These are phyloP conservation scores for Starmerella davenportii DNA, from an alignment of 805 yeast species.

Conservation along the genomic window DNA sequence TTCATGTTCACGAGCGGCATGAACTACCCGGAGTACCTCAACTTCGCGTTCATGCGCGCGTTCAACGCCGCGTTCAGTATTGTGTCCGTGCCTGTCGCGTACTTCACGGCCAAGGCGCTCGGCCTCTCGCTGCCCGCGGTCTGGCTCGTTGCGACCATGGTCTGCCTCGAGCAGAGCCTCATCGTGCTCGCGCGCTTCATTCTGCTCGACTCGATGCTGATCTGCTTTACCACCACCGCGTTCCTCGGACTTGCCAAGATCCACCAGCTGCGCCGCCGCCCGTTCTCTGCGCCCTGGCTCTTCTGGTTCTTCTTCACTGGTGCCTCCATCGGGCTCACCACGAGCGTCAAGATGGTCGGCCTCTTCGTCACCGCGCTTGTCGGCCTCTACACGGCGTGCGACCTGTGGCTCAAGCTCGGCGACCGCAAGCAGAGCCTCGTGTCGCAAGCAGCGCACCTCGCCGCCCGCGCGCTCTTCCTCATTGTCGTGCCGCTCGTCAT, in stretches of 20 bases:
- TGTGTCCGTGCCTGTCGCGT: constrained; percentile 65
- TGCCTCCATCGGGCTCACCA: constrained; percentile 69
- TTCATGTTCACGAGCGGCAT: constrained; percentile 85
- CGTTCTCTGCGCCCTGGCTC: constrained; percentile 69
- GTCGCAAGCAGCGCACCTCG: constrained; percentile 47
- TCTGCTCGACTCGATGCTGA: constrained; percentile 75
- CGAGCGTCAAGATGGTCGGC: constrained; percentile 93
- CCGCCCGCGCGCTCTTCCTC: constrained; percentile 52
- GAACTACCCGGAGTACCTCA: constrained; percentile 55
- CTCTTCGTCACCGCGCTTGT: constrained; percentile 74
- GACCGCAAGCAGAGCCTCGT: constrained; percentile 54
- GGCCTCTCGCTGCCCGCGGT: constrained; percentile 56
- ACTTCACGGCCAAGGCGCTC: constrained; percentile 68
- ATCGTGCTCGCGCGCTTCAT: constrained; percentile 82
- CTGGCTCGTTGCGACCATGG: constrained; percentile 42
- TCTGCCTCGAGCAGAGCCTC: constrained; percentile 57
- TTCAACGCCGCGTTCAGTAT: constrained; percentile 69
- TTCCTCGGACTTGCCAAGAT: constrained; percentile 65
- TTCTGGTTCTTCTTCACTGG: constrained; percentile 76
- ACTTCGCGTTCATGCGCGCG: constrained; percentile 65
- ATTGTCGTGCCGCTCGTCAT: constrained; percentile 65
- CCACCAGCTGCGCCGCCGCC: constrained; percentile 43
- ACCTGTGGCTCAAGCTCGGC: constrained; percentile 63
- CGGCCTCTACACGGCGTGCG: constrained; percentile 71
- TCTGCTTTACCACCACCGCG: constrained; percentile 65